Evolutionary conservation across 2,329 filamentous ascomycete species (phyloP).

Genomic region (Exophiala bonariae): DNA sequence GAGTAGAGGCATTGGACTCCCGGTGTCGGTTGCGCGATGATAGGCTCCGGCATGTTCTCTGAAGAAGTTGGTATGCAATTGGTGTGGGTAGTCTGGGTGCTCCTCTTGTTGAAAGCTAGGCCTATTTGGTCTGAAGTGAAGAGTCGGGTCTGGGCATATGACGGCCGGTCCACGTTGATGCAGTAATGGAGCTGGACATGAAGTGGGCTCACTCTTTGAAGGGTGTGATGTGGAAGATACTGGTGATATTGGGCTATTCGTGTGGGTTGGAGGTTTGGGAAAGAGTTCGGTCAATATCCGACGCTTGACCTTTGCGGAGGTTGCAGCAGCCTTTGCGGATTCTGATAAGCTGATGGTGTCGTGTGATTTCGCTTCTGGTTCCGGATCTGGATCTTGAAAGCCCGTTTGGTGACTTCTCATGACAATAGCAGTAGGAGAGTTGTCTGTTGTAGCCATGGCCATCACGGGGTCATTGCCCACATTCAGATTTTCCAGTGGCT

Average conservation of each 20-base stretch:
- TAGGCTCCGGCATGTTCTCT: constrained; percentile 6
- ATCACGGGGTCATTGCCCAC: constrained; percentile 17
- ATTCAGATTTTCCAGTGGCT: constrained; percentile 19
- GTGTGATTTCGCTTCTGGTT: not conserved
- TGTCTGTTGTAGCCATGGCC: constrained; percentile 15
- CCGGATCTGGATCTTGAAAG: not conserved
- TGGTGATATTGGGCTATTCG: constrained; percentile 2
- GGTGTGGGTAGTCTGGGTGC: constrained; percentile 1
- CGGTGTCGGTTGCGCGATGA: constrained; percentile 25
- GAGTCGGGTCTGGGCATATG: constrained; percentile 22
- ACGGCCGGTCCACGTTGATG: constrained; percentile 18
- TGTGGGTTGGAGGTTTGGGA: constrained; percentile 10
- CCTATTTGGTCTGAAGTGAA: constrained; percentile 12
- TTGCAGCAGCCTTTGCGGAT: constrained; percentile 26
- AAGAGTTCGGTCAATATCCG: constrained; percentile 21
- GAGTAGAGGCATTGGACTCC: constrained; percentile 27
- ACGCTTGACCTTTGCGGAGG: constrained; percentile 28
- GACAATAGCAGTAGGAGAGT: constrained; percentile 21
- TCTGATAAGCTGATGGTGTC: constrained; percentile 21
- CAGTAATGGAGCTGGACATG: constrained; percentile 23
- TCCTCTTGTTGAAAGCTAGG: constrained; percentile 1
- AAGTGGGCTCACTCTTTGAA: constrained; percentile 1
- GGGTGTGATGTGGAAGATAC: constrained; percentile 6
- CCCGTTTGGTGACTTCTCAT: constrained; percentile 16
- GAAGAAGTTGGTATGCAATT: constrained; percentile 1